phyloP scores from a whole-genome alignment of 345 rosid genomes.

The Trapa bicornis region DNA sequence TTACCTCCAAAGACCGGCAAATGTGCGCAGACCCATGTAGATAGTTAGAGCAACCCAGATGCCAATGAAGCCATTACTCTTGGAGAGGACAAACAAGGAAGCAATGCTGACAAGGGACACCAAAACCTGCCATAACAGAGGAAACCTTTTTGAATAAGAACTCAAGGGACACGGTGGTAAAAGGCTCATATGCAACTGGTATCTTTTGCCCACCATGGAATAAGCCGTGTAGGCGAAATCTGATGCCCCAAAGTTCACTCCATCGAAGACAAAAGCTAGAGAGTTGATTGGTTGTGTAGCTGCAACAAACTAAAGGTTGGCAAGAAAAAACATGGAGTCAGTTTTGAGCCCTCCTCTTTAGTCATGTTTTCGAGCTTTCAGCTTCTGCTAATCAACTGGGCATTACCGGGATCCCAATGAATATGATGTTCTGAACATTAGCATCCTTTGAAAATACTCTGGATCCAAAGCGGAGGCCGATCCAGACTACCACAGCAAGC shows the following conservation, averaged over 20 bases:
- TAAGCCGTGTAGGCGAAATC: slow-evolving; percentile 86
- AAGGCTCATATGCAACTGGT: background rate
- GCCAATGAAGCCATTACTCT: slow-evolving; percentile 59
- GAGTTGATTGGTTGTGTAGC: slow-evolving; percentile 93
- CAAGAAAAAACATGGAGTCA: background rate
- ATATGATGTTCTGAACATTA: slow-evolving; percentile 53
- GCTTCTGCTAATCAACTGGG: background rate
- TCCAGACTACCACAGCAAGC: slow-evolving; percentile 56
- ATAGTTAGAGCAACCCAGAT: slow-evolving; percentile 82
- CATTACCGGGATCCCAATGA: slow-evolving; percentile 68
- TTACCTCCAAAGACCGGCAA: slow-evolving; percentile 88
- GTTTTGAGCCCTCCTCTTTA: background rate
- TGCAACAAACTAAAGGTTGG: slow-evolving; percentile 61
- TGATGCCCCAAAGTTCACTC: slow-evolving; percentile 89
- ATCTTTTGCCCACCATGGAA: slow-evolving; percentile 31
- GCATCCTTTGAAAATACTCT: slow-evolving; percentile 64
- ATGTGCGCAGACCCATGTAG: slow-evolving; percentile 65
- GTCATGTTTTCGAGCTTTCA: background rate
- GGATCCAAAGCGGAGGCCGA: slow-evolving; percentile 56
- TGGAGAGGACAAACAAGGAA: slow-evolving; percentile 41
- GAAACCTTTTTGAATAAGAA: background rate
- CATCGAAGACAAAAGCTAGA: slow-evolving; percentile 83
- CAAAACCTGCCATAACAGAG: slow-evolving; percentile 27
- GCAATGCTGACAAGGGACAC: slow-evolving; percentile 56
- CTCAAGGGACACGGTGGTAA: background rate